Percentiles rank a stretch among this genome's conserved stretches.
Conservation (phyloP, 2,329 filamentous ascomycete species). For the Fusarium buharicum region DNA sequence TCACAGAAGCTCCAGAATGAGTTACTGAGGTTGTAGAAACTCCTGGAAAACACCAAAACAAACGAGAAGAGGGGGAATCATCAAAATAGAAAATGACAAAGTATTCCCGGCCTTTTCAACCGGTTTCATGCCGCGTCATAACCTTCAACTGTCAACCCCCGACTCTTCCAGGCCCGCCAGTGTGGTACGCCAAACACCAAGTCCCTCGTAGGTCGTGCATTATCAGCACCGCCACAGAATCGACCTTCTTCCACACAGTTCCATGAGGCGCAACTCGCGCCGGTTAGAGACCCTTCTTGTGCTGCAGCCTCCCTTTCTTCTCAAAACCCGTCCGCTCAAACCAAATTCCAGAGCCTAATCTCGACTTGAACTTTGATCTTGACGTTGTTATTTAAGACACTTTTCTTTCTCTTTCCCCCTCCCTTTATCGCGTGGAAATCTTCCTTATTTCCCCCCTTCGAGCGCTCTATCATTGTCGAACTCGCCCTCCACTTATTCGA, state of each 20-base stretch:
- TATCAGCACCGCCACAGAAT: slow-evolving; percentile 54
- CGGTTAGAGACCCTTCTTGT: slow-evolving; percentile 42
- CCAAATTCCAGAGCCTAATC: slow-evolving; percentile 36
- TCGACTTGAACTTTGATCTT: slow-evolving; percentile 29
- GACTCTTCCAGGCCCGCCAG: slow-evolving; percentile 16
- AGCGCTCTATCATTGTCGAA: slow-evolving; percentile 12
- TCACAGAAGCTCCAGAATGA: slow-evolving; percentile 11
- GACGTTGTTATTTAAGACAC: slow-evolving; percentile 37
- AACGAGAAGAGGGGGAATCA: neutral
- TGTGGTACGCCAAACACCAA: slow-evolving; percentile 16
- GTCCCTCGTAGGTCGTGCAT: slow-evolving; percentile 41
- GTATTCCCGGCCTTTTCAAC: neutral
- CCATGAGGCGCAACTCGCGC: slow-evolving; percentile 54
- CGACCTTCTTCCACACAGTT: slow-evolving; percentile 56
- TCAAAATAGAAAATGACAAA: neutral
- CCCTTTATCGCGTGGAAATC: slow-evolving; percentile 23
- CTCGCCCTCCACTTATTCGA: slow-evolving; percentile 40
- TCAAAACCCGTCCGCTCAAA: slow-evolving; percentile 45
- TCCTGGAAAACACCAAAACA: slow-evolving; percentile 15
- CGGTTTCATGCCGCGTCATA: slow-evolving; percentile 8
- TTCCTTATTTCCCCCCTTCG: slow-evolving; percentile 4
- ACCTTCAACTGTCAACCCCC: slow-evolving; percentile 7
- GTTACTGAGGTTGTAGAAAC: slow-evolving; percentile 18
- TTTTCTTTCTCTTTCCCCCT: slow-evolving; percentile 13
- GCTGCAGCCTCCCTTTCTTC: slow-evolving; percentile 48